Percentiles rank a stretch among this genome's conserved stretches.
Evolutionary conservation across 805 yeast species (phyloP).

Genomic region (Limtongia smithiae): DNA sequence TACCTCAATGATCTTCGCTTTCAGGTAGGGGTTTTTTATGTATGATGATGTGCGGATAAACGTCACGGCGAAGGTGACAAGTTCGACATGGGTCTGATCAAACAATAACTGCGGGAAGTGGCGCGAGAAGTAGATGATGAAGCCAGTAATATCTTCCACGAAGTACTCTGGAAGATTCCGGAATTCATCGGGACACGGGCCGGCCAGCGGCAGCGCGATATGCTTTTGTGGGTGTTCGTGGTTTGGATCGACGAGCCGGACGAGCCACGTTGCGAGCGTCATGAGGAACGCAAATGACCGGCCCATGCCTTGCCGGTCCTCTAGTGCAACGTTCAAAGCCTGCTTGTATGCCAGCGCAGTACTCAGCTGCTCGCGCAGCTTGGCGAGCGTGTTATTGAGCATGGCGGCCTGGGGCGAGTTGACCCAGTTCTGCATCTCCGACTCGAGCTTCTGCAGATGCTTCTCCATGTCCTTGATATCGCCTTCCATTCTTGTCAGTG

Average conservation of each 20-base stretch:
- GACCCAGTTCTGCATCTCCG: constrained; percentile 37
- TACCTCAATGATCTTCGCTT: constrained; percentile 76
- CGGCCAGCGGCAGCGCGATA: constrained; percentile 53
- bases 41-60: constrained; percentile 61
- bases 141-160: constrained; percentile 76
- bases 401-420: constrained; percentile 25
- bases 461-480: constrained; percentile 49
- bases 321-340: constrained; percentile 61
- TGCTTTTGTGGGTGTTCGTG: constrained; percentile 57
- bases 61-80: constrained; percentile 69
- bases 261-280: constrained; percentile 70
- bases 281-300: constrained; percentile 73
- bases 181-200: constrained; percentile 64
- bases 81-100: constrained; percentile 33
- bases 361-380: constrained; percentile 45
- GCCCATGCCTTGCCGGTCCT: constrained; percentile 53
- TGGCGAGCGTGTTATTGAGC: constrained; percentile 41
- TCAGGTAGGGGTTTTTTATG: constrained; percentile 91
- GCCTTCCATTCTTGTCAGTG: constrained; percentile 52
- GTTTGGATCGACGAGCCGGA: constrained; percentile 67
- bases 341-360: constrained; percentile 47
- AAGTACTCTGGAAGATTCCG: constrained; percentile 80
- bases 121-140: constrained; percentile 57
- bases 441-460: constrained; percentile 47
- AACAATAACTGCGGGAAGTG: constrained; percentile 56